phyloP scores from a whole-genome alignment of 2,329 filamentous ascomycete genomes.

The Fusarium protoensiforme region DNA sequence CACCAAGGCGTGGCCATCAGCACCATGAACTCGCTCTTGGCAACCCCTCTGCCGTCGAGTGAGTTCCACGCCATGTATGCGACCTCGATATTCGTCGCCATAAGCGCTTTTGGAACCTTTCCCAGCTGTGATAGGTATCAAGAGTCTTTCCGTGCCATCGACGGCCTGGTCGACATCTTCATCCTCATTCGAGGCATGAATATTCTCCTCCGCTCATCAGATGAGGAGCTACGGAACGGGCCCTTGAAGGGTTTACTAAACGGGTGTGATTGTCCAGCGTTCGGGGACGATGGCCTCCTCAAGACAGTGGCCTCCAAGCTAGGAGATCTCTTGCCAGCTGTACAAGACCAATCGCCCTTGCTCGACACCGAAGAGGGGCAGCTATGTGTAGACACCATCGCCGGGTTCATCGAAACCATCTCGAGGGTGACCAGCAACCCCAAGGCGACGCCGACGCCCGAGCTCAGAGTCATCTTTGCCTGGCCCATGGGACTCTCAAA shows the following conservation, averaged over 20 bases:
- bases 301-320: background rate
- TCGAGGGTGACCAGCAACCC: background rate
- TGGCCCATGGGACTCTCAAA: constrained; percentile 9
- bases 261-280: background rate
- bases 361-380: background rate
- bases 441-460: background rate
- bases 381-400: background rate
- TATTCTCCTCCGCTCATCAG: background rate
- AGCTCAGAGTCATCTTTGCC: constrained; percentile 10
- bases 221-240: background rate
- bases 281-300: background rate
- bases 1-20: constrained; percentile 18
- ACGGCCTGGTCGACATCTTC: constrained; percentile 18
- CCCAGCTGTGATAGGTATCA: constrained; percentile 16
- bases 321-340: background rate
- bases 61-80: constrained; percentile 20
- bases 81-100: constrained; percentile 22
- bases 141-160: background rate
- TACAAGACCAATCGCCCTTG: background rate
- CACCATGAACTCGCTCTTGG: constrained; percentile 4
- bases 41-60: background rate
- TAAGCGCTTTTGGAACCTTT: constrained; percentile 14
- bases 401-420: background rate
- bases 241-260: constrained; percentile 3
- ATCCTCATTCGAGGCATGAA: constrained; percentile 11